Evolutionary conservation across 768 basidiomycete genomes (phyloP).

Genomic region (Calvatia gigantea): DNA sequence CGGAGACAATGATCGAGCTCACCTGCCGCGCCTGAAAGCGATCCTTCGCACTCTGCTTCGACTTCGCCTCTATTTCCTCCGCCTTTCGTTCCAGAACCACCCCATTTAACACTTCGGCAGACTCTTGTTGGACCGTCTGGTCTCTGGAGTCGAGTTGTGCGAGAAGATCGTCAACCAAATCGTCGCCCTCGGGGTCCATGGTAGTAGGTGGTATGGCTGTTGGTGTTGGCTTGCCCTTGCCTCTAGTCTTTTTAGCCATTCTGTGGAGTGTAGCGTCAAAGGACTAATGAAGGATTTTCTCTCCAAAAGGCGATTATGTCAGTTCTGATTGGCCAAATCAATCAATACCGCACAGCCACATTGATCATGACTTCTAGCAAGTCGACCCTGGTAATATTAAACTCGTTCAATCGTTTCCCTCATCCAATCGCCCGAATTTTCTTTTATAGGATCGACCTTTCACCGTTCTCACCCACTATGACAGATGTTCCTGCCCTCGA

Average conservation of each 20-base stretch:
- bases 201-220: conserved; percentile 24
- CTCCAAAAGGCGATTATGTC: not conserved
- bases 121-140: conserved; percentile 43
- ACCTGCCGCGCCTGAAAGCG: conserved; percentile 76
- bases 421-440: not conserved
- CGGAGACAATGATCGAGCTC: conserved; percentile 11
- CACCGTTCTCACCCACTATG: conserved; percentile 1
- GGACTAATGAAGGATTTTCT: not conserved
- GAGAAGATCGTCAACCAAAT: conserved; percentile 72
- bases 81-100: conserved; percentile 37
- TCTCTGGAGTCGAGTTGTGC: conserved; percentile 71
- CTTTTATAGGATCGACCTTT: not conserved
- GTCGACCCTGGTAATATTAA: not conserved
- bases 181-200: conserved; percentile 42
- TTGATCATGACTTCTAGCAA: not conserved
- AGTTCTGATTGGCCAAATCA: conserved; percentile 1
- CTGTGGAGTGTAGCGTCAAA: not conserved
- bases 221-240: conserved; percentile 38
- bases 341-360: conserved; percentile 10
- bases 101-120: conserved; percentile 45
- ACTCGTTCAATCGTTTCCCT: not conserved
- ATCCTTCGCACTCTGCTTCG: conserved; percentile 56
- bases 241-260: conserved; percentile 59
- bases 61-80: conserved; percentile 22
- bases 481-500: conserved; percentile 33